Evolutionary conservation across 208 protist species (phyloP), one percentile per base, ranked within the genome.

Genomic region (Dictyostelium gargantuum): DNA sequence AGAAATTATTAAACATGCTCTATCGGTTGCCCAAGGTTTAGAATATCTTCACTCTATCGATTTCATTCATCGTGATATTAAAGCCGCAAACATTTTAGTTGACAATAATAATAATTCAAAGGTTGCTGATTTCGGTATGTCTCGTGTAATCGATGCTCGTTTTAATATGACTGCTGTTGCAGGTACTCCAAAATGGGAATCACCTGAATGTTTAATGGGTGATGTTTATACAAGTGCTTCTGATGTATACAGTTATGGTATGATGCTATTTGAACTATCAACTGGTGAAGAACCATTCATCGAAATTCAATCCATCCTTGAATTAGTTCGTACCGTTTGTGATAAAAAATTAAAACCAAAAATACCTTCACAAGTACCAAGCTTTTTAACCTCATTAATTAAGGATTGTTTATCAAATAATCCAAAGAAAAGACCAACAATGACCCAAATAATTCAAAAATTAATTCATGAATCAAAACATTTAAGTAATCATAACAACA

Each of bases 1-100:
- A 9, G 35, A 54, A 0, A 79, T 89, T 40, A 48, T 89, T 38
- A 76, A 42, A 50, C 13, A 89, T 79, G 82, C 82, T 0, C 2
- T 89, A 42, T 77, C 82, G 0, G 82, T 89, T 13, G 82, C 82
- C 3, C 38, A 66, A 17, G 82, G 82, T 15, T 52, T 89, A 9
- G 48, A 6, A 1, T 94, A 94, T 66, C 38, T 94, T 21, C 91
- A 94, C n/a, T 68, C 48, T 0, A 54, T 89, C 0, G 73, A 94
- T 77, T 80, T 94, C 5, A 84, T 94, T 54, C 91, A 94, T 84
- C 40, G 91, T 66, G 91, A 94, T 70, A 84, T 94, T 13, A 94
- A 94, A 61, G 91, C 72, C 32, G 74, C 86, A 17, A 92, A 92
- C n/a, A 89, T 89, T 29, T 40, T 89, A 17, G 73, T 95, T 8